Evolutionary conservation across 2,329 filamentous ascomycete genomes (phyloP), one percentile per base, ranked within the genome.

Genomic region (Coniella lustricola): DNA sequence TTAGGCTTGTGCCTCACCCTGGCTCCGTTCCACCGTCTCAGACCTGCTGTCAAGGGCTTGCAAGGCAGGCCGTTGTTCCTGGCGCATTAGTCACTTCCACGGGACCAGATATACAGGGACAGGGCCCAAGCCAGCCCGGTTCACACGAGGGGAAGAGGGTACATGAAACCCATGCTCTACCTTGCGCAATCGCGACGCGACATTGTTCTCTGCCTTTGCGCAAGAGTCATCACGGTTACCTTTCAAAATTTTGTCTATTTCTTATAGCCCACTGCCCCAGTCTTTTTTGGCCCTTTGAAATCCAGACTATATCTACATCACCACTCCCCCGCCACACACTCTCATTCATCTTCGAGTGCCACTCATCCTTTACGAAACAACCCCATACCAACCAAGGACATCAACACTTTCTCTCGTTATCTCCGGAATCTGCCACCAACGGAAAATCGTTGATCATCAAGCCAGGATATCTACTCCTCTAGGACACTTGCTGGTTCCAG

Each of bases 171-270:
- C 49, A 32, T 40, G 46, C 45, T 29, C 25, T 44, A 47, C 33
- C 39, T 22, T 52, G 39, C 50, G 50, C 50, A 50, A 52, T 50
- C 49, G 41, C 50, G 47, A 50, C 50, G 50, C 47, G 50, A 52
- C 50, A 52, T 47, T 34, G 46, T 45, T 17, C 39, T 49, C 49
- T 37, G 12, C 46, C 31, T 21, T 45, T 29, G 46, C 47, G 46
- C 45, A 52, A 47, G 50, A 47, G 35, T 36, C 50, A 52, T 34
- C 37, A 31, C 31, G 12, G 35, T 21, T 36, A 18, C 44, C 43
- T 32, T 33, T 36, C 22, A 41, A 31, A 31, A n/a, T 41, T 41
- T 41, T 41, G 38, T 41, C 36, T 32, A 12, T 33, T 39, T 7
- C 22, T 25, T 33, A 22, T 45, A 44, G 34, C 13, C 31, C 32